These are phyloP conservation scores for Magnaporthiopsis rhizophila DNA, from an alignment of 2,329 filamentous ascomycete genomes.

Conservation along the genomic window DNA sequence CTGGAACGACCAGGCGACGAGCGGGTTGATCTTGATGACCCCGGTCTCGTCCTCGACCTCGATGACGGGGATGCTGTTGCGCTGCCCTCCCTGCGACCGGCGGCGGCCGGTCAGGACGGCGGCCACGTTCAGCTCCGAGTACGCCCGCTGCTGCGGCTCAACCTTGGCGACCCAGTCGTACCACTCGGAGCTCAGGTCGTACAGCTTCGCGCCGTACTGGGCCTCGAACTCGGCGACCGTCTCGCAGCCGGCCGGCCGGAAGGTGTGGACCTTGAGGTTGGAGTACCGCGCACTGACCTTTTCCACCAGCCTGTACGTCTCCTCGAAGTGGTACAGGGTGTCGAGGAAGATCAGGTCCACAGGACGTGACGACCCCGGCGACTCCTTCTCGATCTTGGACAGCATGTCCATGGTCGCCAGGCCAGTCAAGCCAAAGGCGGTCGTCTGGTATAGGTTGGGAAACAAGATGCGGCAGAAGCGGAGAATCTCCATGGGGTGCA, in stretches of 20 bases:
- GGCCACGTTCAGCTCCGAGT: constrained; percentile 76
- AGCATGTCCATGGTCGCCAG: constrained; percentile 82
- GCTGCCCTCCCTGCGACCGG: constrained; percentile 85
- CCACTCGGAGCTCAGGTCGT: constrained; percentile 76
- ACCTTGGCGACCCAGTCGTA: constrained; percentile 99
- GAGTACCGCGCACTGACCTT: constrained; percentile 70
- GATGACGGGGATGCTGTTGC: constrained; percentile 82
- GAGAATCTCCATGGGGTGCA: constrained; percentile 85
- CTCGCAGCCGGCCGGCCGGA: constrained; percentile 72
- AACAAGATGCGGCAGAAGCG: constrained; percentile 88
- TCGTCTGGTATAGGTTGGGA: constrained; percentile 81
- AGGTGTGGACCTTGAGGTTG: constrained; percentile 74
- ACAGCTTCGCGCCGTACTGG: constrained; percentile 70
- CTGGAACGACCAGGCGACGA: constrained; percentile 88
- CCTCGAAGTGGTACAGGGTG: constrained; percentile 73
- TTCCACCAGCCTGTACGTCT: constrained; percentile 68
- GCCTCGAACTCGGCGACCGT: constrained; percentile 70
- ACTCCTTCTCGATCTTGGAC: constrained; percentile 60
- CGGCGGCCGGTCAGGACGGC: constrained; percentile 90
- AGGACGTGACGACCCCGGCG: constrained; percentile 38
- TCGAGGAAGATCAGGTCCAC: constrained; percentile 73
- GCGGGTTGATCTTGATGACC: constrained; percentile 93
- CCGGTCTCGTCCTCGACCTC: constrained; percentile 84
- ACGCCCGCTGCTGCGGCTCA: constrained; percentile 88
- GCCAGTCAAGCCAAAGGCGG: constrained; percentile 73